Conservation (phyloP, 2,329 filamentous ascomycete species). For the Phoma sp. region DNA sequence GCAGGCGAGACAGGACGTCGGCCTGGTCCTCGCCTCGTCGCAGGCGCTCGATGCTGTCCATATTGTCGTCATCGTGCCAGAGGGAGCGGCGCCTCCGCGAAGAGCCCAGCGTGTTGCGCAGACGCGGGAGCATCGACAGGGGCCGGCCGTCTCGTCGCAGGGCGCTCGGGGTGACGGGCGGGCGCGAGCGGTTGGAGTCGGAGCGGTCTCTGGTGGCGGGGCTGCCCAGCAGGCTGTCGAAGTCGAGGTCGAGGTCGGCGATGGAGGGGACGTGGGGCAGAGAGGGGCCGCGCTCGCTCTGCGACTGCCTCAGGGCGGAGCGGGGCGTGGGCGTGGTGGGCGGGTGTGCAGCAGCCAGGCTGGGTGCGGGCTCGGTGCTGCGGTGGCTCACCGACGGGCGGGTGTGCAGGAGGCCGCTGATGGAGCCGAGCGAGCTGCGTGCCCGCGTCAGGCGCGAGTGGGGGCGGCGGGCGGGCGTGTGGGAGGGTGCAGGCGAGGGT, state of each 20-base stretch:
- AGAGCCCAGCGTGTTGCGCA: slow-evolving; percentile 53
- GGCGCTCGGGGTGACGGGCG: slow-evolving; percentile 25
- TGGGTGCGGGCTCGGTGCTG: slow-evolving; percentile 21
- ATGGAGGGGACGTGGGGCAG: slow-evolving; percentile 39
- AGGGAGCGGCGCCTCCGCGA: slow-evolving; percentile 61
- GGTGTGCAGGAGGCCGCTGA: slow-evolving; percentile 40
- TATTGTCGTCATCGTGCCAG: slow-evolving; percentile 35
- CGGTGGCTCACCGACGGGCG: slow-evolving; percentile 32
- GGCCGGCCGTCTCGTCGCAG: slow-evolving; percentile 39
- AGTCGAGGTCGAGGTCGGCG: slow-evolving; percentile 48
- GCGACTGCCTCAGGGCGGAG: slow-evolving; percentile 29
- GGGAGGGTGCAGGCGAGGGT: neutral
- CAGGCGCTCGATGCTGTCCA: slow-evolving; percentile 42
- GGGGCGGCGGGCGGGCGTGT: slow-evolving; percentile 28
- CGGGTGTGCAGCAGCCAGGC: slow-evolving; percentile 21
- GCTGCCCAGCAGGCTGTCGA: slow-evolving; percentile 42
- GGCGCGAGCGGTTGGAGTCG: slow-evolving; percentile 27
- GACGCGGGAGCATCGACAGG: slow-evolving; percentile 46
- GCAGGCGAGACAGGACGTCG: slow-evolving; percentile 64
- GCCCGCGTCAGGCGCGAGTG: slow-evolving; percentile 44
- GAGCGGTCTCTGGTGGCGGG: slow-evolving; percentile 25
- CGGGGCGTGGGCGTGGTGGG: slow-evolving; percentile 24
- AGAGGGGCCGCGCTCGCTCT: slow-evolving; percentile 41
- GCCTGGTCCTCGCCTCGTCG: slow-evolving; percentile 66
- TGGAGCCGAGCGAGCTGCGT: slow-evolving; percentile 46